Evolutionary conservation across 768 basidiomycete genomes (phyloP), one percentile per base, ranked within the genome.

Genomic region (Fomitopsis pulvina): DNA sequence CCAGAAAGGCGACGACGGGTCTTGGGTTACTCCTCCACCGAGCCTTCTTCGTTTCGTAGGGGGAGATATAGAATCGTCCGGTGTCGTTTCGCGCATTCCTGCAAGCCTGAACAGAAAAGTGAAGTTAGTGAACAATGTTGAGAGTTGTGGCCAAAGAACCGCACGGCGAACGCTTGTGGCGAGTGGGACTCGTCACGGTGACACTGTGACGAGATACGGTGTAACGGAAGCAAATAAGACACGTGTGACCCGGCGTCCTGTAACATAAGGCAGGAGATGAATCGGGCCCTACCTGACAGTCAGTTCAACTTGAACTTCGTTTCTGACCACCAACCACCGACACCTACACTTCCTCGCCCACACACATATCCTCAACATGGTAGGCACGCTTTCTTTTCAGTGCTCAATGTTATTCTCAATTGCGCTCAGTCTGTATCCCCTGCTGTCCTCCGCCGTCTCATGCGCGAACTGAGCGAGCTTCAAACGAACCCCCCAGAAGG

Each of bases 401-500:
- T 22, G 3, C 1, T 10, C 7, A 11, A 4, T 22, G 14, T 28
- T 8, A 10, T 26, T 11, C n/a, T 18, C 10, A 10, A 39, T 5
- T 22, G 21, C 34, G 3, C 25, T 34, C 37, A 75, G 74, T 68
- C 74, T 39, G 62, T 75, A 37, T 57, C 66, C 21, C 77, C 83
- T 51, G 64, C 78, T 50, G 80, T 81, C 37, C 78, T 91, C 70
- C 90, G 92, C 56, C 85, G 89, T 53, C 71, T 96, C 61, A 87
- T 94, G 77, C 83, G 88, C 47, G 93, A 96, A 69, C 75, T 93
- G 39, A 76, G 73, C 32, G 84, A 88, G 58, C 79, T 97, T 52
- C 81, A 83, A 67, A 85, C 76, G 53, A 83, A 73, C 54, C 93
- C 93, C 29, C 88, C 87, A 11, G 93, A 96, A 61, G 93, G 92